phyloP scores from a whole-genome alignment of 2,329 filamentous ascomycete genomes.

The Diaporthe destruens region DNA sequence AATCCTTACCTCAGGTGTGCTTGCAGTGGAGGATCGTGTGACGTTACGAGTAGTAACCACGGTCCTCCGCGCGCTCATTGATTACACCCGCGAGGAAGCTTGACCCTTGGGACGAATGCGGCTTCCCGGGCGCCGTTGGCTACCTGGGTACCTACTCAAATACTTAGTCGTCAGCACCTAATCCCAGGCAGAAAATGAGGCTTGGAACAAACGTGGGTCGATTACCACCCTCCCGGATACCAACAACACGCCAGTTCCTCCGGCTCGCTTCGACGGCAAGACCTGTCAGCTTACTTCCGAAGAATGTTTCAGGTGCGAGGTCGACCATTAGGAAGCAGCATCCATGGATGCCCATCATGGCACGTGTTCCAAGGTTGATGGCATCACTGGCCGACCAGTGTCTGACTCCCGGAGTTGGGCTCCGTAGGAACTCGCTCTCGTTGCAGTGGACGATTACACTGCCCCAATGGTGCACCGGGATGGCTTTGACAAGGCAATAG shows the following conservation, averaged over 20 bases:
- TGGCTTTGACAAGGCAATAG: constrained; percentile 30
- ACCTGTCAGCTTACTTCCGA: constrained; percentile 26
- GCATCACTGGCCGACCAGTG: neutral
- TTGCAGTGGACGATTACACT: too few species aligned
- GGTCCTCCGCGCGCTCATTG: neutral
- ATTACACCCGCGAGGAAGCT: neutral
- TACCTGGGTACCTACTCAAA: neutral
- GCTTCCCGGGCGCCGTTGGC: constrained; percentile 15
- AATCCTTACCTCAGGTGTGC: neutral
- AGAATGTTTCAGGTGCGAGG: neutral
- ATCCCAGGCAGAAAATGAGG: neutral
- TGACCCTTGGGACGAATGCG: constrained; percentile 7
- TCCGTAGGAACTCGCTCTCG: too few species aligned
- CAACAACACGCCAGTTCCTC: neutral
- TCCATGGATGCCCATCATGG: too few species aligned
- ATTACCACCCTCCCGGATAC: constrained; percentile 4
- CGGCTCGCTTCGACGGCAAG: constrained; percentile 2
- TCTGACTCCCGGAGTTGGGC: too few species aligned
- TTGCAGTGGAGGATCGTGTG: constrained; percentile 6
- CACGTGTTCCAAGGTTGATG: neutral
- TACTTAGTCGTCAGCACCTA: neutral
- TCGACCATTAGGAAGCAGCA: neutral
- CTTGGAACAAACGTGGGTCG: neutral
- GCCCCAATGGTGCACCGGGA: neutral
- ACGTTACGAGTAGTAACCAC: constrained; percentile 19